phyloP scores from a whole-genome alignment of 2,329 filamentous ascomycete genomes.

The Blastomyces parvus region DNA sequence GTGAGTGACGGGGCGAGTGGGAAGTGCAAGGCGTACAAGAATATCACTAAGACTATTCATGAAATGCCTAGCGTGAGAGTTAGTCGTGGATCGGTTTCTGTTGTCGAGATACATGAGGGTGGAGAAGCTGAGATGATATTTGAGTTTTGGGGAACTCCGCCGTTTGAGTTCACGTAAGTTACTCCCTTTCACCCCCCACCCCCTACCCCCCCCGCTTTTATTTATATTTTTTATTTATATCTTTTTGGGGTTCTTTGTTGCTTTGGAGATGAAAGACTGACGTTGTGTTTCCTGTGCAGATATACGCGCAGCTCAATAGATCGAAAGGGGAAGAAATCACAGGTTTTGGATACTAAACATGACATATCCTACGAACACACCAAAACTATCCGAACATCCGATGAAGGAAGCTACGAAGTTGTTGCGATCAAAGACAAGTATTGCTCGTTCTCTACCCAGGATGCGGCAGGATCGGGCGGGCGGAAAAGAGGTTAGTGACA shows the following conservation, averaged over 20 bases:
- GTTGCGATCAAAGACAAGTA: slow-evolving; percentile 89
- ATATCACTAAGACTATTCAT: slow-evolving; percentile 76
- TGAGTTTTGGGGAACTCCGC: slow-evolving; percentile 88
- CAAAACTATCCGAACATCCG: slow-evolving; percentile 73
- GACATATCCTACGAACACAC: slow-evolving; percentile 72
- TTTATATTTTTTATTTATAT: not conserved
- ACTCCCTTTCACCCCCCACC: not conserved
- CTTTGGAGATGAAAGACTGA: not conserved
- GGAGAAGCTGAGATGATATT: slow-evolving; percentile 89
- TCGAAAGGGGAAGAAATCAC: slow-evolving; percentile 63
- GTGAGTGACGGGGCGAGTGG: slow-evolving; percentile 74
- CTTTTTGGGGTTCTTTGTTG: not conserved
- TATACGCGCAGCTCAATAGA: slow-evolving; percentile 86
- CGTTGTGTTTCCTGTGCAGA: slow-evolving; percentile 22
- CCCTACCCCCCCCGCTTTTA: not conserved
- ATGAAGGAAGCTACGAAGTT: slow-evolving; percentile 96
- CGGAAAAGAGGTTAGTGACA: slow-evolving; percentile 4
- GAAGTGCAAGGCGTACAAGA: slow-evolving; percentile 70
- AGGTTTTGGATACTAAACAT: slow-evolving; percentile 81
- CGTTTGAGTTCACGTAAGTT: slow-evolving; percentile 80
- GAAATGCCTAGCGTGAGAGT: slow-evolving; percentile 86
- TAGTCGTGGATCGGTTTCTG: slow-evolving; percentile 68
- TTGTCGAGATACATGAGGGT: slow-evolving; percentile 93
- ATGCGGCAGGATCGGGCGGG: slow-evolving; percentile 36
- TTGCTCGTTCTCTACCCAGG: slow-evolving; percentile 75